These are phyloP conservation scores for Leishmania lainsoni DNA, from an alignment of 208 protist species.

Conservation along the genomic window DNA sequence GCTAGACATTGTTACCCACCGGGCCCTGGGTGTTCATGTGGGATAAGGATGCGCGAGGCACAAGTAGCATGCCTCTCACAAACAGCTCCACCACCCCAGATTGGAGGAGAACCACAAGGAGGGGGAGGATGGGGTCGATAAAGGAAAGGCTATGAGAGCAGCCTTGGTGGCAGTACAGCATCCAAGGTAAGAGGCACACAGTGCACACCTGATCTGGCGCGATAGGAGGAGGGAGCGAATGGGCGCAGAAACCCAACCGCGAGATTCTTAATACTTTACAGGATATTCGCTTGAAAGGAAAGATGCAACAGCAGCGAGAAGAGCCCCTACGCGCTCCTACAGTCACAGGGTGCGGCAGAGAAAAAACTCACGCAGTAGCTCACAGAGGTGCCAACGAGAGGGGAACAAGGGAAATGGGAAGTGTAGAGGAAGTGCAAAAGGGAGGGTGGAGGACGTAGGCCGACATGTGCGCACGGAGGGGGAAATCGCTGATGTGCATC, in stretches of 20 bases:
- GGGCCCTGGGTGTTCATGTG: background rate
- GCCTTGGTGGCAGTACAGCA: background rate
- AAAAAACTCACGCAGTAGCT: background rate
- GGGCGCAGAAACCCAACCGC: no score
- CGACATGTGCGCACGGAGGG: background rate
- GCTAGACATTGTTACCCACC: constrained; percentile 11
- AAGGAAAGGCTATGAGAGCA: background rate
- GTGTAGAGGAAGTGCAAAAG: background rate
- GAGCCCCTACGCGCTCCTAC: background rate
- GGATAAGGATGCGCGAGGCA: background rate
- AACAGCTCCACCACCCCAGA: background rate
- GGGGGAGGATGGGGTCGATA: background rate
- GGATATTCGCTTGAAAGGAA: background rate
- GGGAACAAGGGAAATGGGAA: background rate
- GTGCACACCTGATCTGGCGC: background rate
- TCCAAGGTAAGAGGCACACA: background rate
- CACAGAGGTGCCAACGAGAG: background rate
- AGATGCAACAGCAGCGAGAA: background rate
- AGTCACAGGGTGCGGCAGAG: background rate
- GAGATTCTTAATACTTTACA: background rate
- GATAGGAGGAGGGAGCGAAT: background rate
- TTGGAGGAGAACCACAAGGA: background rate
- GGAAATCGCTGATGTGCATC: background rate
- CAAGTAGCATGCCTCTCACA: background rate
- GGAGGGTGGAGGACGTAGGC: background rate